Evolutionary conservation across 805 yeast species (phyloP), one percentile per base, ranked within the genome.

Genomic region (Wickerhamomyces sydowiorum): DNA sequence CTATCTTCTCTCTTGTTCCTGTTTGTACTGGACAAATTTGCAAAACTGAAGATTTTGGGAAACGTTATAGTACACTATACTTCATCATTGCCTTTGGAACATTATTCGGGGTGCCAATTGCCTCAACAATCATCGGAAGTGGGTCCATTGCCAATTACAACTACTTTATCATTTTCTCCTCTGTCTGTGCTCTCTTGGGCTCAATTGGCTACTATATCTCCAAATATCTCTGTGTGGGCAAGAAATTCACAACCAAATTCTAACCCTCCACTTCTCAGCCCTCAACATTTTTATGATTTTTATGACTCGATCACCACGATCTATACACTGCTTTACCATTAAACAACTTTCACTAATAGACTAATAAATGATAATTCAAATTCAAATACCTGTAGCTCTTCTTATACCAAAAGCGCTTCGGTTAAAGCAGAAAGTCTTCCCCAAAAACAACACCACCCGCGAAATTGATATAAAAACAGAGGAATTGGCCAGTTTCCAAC

Each of bases 21-120:
- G 75, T 73, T 7, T 74, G 81, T 50, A 61, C 75, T 25, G 79
- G 78, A 2, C 77, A 75, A 39, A 74, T 78, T 27, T 73, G 80
- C 15, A 68, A 70, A 36, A 67, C 72, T 3, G 68, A 67, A 36
- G 69, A 66, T 45, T 75, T 73, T 53, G 80, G 80, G 9, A 67
- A 69, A 47, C 63, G 75, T 9, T 75, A 72, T 49, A 71, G 79
- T 1, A 68, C 78, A 3, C 68, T 75, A 43, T 80, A 76, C 54
- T 74, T 76, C 25, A 60, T 76, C 49, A 76, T 75, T 20, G 73
- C 84, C 4, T 61, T 78, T 42, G 64, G 70, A 10, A 62, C 66
- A n/a, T 60, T 75, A 28, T 64, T 74, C 15, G 64, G 69, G 24
- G 61, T 75, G 18, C 78, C 79, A 3, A 60, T 69, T 19, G 69